Conservation (phyloP, 768 basidiomycete species). For the Boletus barrowsii region DNA sequence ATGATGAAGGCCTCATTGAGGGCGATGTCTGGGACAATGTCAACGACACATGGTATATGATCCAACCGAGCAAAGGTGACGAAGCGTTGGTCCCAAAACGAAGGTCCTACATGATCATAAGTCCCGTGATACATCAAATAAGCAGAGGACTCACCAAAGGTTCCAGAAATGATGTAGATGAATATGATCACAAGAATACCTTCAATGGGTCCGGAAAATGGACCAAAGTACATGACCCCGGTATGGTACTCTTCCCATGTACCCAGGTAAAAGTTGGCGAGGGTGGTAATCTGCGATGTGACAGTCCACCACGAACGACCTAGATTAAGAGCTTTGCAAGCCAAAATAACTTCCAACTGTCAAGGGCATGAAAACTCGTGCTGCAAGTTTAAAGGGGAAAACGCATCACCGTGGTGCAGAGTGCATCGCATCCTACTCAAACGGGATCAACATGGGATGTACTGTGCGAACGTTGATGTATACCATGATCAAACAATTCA, state of each 20-base stretch:
- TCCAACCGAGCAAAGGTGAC: conserved; percentile 58
- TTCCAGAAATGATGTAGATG: conserved; percentile 76
- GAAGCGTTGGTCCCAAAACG: conserved; percentile 76
- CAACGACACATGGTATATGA: conserved; percentile 43
- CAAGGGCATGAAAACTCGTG: neutral
- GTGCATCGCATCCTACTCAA: conserved; percentile 74
- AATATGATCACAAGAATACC: conserved; percentile 84
- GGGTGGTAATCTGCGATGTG: conserved; percentile 67
- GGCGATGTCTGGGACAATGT: conserved; percentile 59
- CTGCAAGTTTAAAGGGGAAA: neutral
- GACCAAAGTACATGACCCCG: conserved; percentile 85
- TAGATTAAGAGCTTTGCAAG: conserved; percentile 63
- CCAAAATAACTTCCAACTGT: conserved; percentile 29
- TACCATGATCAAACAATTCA: conserved; percentile 98
- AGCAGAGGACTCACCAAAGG: conserved; percentile 50
- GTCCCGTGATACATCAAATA: neutral
- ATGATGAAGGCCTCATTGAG: conserved; percentile 89
- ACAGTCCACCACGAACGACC: conserved; percentile 98
- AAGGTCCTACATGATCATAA: conserved; percentile 50
- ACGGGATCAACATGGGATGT: neutral
- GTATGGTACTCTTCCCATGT: conserved; percentile 90
- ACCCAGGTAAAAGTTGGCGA: conserved; percentile 70
- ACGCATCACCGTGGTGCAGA: conserved; percentile 82
- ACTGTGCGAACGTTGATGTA: conserved; percentile 9
- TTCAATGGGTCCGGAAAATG: conserved; percentile 95